Percentiles rank a stretch among this genome's conserved stretches.
Conservation (phyloP, 2,329 filamentous ascomycete species). For the Beauveria varroae region DNA sequence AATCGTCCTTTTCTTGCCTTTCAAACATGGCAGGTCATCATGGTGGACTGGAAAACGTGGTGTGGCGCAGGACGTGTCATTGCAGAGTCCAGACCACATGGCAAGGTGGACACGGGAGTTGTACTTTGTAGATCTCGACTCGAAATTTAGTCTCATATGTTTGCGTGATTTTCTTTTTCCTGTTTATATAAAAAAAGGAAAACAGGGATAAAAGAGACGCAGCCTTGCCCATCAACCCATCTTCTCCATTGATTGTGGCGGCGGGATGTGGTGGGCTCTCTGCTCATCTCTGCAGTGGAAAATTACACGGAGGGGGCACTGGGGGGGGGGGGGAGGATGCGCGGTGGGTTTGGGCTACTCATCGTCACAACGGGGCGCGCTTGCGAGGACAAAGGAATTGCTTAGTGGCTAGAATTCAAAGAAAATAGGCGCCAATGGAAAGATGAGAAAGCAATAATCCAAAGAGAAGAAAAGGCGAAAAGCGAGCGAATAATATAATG, state of each 20-base stretch:
- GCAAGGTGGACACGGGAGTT: not conserved
- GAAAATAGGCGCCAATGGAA: no score
- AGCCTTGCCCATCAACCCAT: no score
- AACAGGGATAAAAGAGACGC: not conserved
- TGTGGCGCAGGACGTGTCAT: not conserved
- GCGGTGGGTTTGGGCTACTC: not conserved
- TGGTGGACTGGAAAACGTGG: not conserved
- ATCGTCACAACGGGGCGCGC: not conserved
- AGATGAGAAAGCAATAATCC: no score
- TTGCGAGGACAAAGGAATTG: not conserved
- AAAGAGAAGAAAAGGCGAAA: no score
- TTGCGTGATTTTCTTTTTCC: not conserved
- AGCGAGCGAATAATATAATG: no score
- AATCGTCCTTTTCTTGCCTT: not conserved
- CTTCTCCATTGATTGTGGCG: not conserved
- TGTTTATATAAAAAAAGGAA: no score
- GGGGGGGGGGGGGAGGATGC: no score
- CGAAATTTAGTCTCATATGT: not conserved
- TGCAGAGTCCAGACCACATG: slow-evolving; percentile 7
- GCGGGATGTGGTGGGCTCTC: not conserved
- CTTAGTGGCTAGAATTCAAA: not conserved
- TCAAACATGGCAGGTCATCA: not conserved
- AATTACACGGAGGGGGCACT: slow-evolving; percentile 3
- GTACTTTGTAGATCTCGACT: not conserved
- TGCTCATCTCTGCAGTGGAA: not conserved